These are phyloP conservation scores for Arbutus unedo DNA, from an alignment of 148 eudicot species.

Conservation along the genomic window DNA sequence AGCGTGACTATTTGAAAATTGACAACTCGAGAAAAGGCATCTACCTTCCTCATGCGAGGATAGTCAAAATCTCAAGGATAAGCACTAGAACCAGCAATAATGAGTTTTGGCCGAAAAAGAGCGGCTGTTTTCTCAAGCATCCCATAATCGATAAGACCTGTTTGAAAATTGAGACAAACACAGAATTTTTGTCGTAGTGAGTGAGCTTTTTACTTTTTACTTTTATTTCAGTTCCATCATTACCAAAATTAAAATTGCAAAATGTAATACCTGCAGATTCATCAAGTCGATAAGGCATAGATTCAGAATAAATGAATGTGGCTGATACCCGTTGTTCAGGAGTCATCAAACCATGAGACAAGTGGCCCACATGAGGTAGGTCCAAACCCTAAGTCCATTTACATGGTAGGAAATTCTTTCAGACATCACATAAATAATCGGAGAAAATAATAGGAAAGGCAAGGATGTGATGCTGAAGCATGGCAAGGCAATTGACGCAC, in stretches of 20 bases:
- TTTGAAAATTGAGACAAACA: not conserved
- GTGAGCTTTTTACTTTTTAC: not conserved
- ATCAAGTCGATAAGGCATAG: slow-evolving; percentile 88
- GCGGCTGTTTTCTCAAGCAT: slow-evolving; percentile 88
- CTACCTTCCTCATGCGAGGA: slow-evolving; percentile 90
- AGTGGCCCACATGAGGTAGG: slow-evolving; percentile 88
- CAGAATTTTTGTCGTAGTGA: not conserved
- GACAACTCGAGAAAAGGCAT: not conserved
- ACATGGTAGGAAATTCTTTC: not conserved
- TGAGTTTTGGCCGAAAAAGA: slow-evolving; percentile 81
- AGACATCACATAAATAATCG: not conserved
- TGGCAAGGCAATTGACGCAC: not conserved
- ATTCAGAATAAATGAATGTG: slow-evolving; percentile 86
- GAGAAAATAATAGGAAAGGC: too few relatives aligned
- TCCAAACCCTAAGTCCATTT: slow-evolving; percentile 60
- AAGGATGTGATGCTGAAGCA: not conserved
- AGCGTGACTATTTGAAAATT: not conserved
- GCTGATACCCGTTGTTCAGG: slow-evolving; percentile 82
- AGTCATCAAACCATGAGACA: slow-evolving; percentile 94
- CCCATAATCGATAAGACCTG: slow-evolving; percentile 87
- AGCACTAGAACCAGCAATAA: slow-evolving; percentile 95
- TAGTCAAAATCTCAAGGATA: slow-evolving; percentile 91
- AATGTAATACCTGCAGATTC: slow-evolving; percentile 64
- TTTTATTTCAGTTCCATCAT: not conserved
- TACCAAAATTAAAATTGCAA: not conserved